phyloP scores from a whole-genome alignment of 495 filamentous ascomycete genomes.

The Podospora conica region DNA sequence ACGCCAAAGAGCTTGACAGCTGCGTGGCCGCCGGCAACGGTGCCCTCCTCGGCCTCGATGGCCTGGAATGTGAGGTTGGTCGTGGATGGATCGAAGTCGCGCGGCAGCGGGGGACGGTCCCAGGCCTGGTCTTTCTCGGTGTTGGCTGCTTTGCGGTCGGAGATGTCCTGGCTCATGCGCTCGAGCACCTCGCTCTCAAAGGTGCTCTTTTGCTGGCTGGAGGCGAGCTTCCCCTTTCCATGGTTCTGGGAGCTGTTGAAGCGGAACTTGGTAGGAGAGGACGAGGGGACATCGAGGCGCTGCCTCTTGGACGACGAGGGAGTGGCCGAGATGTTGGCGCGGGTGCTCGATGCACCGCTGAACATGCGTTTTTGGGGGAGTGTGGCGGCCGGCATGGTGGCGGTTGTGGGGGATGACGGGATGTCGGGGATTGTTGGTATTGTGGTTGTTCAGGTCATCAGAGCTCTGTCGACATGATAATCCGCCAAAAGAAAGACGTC shows the following conservation, averaged over 20 bases:
- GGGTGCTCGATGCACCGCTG: constrained; percentile 44
- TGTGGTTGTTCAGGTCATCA: constrained; percentile 9
- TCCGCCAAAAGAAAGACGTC: neutral
- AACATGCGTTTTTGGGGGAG: constrained; percentile 51
- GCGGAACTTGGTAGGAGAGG: constrained; percentile 42
- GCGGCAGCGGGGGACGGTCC: constrained; percentile 68
- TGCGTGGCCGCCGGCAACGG: constrained; percentile 60
- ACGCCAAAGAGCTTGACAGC: constrained; percentile 90
- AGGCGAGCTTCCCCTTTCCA: constrained; percentile 56
- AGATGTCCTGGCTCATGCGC: constrained; percentile 89
- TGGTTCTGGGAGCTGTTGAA: constrained; percentile 55
- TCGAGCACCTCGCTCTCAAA: constrained; percentile 94
- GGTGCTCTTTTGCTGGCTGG: constrained; percentile 80
- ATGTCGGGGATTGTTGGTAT: neutral
- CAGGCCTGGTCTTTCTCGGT: constrained; percentile 92
- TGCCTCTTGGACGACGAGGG: constrained; percentile 59
- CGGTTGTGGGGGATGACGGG: neutral
- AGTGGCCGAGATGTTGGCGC: constrained; percentile 38
- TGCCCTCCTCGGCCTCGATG: constrained; percentile 91
- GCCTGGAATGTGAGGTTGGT: constrained; percentile 84
- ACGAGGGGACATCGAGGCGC: constrained; percentile 57
- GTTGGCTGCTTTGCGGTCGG: constrained; percentile 72
- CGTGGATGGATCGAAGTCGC: constrained; percentile 58
- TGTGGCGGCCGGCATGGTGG: constrained; percentile 35
- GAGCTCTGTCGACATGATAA: neutral